phyloP scores from a whole-genome alignment of 140 eudicot genomes.

The Senecio squalidus region DNA sequence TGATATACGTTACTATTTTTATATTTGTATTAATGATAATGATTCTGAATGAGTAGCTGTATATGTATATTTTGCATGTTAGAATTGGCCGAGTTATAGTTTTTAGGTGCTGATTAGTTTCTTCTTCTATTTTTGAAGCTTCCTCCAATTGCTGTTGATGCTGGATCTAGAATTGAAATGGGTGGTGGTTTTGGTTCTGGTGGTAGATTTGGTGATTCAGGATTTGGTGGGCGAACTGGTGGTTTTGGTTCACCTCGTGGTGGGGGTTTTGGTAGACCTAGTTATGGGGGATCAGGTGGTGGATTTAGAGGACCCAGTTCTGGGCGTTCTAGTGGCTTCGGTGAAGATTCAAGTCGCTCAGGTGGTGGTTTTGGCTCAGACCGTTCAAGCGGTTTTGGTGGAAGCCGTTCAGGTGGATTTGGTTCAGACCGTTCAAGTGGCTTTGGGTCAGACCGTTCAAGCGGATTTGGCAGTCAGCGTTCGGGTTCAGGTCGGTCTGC shows the following conservation, averaged over 20 bases:
- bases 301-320: slow-evolving; percentile 38
- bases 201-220: slow-evolving; percentile 47
- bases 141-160: slow-evolving; percentile 61
- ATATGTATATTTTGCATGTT: background rate
- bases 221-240: slow-evolving; percentile 31
- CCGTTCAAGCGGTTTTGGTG: slow-evolving; percentile 43
- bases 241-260: slow-evolving; percentile 42
- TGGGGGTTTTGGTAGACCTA: slow-evolving; percentile 46
- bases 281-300: slow-evolving; percentile 41
- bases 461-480: slow-evolving; percentile 37
- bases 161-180: slow-evolving; percentile 45
- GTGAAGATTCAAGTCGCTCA: slow-evolving; percentile 25
- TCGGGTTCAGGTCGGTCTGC: slow-evolving; percentile 29
- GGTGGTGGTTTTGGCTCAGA: slow-evolving; percentile 32
- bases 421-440: slow-evolving; percentile 43
- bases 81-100: no score
- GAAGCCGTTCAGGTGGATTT: slow-evolving; percentile 22
- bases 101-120: background rate
- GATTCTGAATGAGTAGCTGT: no score
- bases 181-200: slow-evolving; percentile 60
- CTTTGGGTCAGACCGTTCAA: no score
- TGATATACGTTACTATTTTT: background rate
- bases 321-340: slow-evolving; percentile 51
- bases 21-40: background rate
- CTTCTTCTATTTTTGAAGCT: slow-evolving; percentile 36